These are phyloP conservation scores for Cryptococcus sp. DNA, from an alignment of 1,284 basidiomycete genomes.

Conservation along the genomic window DNA sequence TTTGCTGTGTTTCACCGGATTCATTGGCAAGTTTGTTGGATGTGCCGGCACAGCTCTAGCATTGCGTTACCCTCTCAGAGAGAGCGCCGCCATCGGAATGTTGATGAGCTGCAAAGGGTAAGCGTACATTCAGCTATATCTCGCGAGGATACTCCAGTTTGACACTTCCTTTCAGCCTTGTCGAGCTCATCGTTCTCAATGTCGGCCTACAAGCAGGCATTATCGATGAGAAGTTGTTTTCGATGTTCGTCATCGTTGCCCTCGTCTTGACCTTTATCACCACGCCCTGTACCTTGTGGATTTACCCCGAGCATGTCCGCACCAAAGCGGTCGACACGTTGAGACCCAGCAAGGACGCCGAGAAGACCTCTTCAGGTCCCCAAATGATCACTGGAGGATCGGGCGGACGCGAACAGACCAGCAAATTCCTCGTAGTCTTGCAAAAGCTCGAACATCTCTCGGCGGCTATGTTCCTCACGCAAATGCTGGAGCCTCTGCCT, in stretches of 20 bases:
- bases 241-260: conserved; percentile 90
- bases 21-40: conserved; percentile 71
- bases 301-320: conserved; percentile 71
- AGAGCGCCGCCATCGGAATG: conserved; percentile 80
- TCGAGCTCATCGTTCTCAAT: conserved; percentile 90
- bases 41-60: conserved; percentile 67
- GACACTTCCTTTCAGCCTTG: conserved; percentile 56
- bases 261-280: conserved; percentile 84
- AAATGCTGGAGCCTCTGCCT: conserved; percentile 54
- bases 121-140: conserved; percentile 27
- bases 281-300: conserved; percentile 73
- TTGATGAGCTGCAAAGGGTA: conserved; percentile 94
- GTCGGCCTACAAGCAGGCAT: conserved; percentile 80
- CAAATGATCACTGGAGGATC: conserved; percentile 20
- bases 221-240: conserved; percentile 65
- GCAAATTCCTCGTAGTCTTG: conserved; percentile 75
- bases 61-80: conserved; percentile 72
- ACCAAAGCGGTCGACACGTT: conserved; percentile 16
- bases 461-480: conserved; percentile 58
- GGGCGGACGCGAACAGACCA: conserved; percentile 42
- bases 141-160: background rate
- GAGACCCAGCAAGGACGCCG: conserved; percentile 11
- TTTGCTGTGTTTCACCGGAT: conserved; percentile 77
- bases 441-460: conserved; percentile 84
- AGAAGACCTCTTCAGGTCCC: conserved; percentile 34